Percentiles rank a stretch among this genome's conserved stretches.
phyloP scores from a whole-genome alignment of 768 basidiomycete genomes.

The Podaxis carcinomalis region DNA sequence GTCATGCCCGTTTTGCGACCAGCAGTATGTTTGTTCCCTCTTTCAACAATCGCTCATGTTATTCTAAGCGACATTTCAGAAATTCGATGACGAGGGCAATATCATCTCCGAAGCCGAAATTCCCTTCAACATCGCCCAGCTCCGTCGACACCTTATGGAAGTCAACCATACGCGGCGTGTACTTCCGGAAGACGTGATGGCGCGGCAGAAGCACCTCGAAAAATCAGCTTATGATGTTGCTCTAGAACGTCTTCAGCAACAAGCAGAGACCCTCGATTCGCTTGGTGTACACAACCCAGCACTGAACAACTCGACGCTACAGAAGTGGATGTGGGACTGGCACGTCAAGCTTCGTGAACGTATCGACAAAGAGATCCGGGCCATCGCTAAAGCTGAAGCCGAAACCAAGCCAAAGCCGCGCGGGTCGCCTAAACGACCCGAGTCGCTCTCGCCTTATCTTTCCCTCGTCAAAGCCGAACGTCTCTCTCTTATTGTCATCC shows the following conservation, averaged over 20 bases:
- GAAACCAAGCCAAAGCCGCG: neutral
- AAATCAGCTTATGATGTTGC: conserved; percentile 85
- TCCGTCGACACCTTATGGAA: conserved; percentile 65
- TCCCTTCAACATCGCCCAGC: conserved; percentile 71
- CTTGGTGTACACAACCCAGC: conserved; percentile 51
- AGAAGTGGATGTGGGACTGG: conserved; percentile 87
- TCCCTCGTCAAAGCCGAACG: conserved; percentile 70
- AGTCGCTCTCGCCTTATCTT: conserved; percentile 64
- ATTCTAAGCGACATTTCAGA: conserved; percentile 9
- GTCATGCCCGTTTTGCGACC: conserved; percentile 52
- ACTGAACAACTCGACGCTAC: conserved; percentile 42
- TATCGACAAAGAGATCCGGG: conserved; percentile 46
- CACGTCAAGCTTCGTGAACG: conserved; percentile 53
- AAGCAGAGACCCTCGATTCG: conserved; percentile 52
- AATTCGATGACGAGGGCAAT: conserved; percentile 16
- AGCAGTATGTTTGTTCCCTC: conserved; percentile 25
- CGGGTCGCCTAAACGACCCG: neutral
- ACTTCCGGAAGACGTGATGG: conserved; percentile 59
- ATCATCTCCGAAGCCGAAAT: conserved; percentile 33
- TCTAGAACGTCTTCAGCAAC: conserved; percentile 60
- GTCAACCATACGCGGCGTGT: conserved; percentile 61
- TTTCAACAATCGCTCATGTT: conserved; percentile 13
- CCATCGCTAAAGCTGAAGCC: conserved; percentile 33
- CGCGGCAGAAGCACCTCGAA: conserved; percentile 80
- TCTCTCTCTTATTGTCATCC: conserved; percentile 83